These are phyloP conservation scores for Annulohypoxylon nitens DNA, from an alignment of 495 filamentous ascomycete genomes.

Conservation along the genomic window DNA sequence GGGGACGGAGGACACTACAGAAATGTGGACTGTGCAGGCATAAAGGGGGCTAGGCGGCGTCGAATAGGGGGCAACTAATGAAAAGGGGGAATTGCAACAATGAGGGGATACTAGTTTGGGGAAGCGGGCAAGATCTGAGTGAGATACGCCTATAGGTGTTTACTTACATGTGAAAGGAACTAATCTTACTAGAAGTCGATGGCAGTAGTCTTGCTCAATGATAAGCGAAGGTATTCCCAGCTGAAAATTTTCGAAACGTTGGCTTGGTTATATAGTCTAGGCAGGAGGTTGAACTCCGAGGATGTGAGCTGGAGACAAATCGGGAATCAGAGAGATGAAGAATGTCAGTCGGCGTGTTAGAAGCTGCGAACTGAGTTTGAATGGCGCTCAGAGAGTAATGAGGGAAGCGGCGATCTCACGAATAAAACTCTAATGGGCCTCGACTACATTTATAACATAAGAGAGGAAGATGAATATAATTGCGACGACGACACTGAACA, in stretches of 20 bases:
- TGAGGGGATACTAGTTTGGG: too few relatives aligned
- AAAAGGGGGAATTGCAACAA: too few relatives aligned
- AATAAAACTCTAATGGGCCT: neutral
- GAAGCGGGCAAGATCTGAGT: neutral
- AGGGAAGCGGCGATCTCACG: neutral
- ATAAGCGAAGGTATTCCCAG: too few relatives aligned
- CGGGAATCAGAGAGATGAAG: neutral
- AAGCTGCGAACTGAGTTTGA: neutral
- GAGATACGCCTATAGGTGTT: neutral
- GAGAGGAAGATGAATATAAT: neutral
- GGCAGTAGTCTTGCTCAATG: neutral
- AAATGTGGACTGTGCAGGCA: neutral
- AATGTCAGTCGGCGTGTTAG: neutral
- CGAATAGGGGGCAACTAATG: too few relatives aligned
- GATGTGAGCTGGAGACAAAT: neutral
- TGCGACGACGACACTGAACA: neutral
- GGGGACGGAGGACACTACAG: neutral
- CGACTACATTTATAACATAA: neutral
- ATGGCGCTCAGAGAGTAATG: neutral
- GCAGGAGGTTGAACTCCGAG: neutral
- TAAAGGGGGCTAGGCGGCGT: neutral
- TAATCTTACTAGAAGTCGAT: neutral
- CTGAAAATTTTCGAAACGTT: neutral
- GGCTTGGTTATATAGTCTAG: neutral
- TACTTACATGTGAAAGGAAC: neutral